Conservation (phyloP, 179 eudicot genomes). For the Spinacia oleracea region DNA sequence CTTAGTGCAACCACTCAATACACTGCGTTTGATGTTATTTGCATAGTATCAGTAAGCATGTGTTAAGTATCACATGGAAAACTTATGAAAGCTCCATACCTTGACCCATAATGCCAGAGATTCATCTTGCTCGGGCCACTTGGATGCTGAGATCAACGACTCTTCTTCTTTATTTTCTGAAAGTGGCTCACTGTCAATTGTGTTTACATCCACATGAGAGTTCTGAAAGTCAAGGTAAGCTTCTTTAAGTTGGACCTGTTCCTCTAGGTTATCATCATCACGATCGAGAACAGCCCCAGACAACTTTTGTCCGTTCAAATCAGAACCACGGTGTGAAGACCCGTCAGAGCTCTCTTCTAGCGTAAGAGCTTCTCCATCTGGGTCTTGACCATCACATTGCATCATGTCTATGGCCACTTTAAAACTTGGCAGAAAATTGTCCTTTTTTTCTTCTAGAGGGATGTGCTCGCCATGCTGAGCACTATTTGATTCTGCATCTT, state of each 20-base stretch:
- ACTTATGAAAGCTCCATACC: constrained; percentile 43
- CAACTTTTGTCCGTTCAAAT: constrained; percentile 40
- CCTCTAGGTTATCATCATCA: constrained; percentile 47
- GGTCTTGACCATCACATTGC: constrained; percentile 36
- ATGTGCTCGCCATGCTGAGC: constrained; percentile 35
- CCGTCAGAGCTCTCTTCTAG: constrained; percentile 37
- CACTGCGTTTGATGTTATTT: neutral
- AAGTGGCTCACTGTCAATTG: constrained; percentile 51
- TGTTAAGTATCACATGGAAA: constrained; percentile 1
- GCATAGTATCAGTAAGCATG: neutral
- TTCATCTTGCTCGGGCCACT: constrained; percentile 67
- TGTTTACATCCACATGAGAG: constrained; percentile 48
- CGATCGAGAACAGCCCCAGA: constrained; percentile 47
- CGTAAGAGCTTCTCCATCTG: constrained; percentile 33
- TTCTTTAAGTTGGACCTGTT: constrained; percentile 38
- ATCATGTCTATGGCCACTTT: constrained; percentile 34
- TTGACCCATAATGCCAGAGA: constrained; percentile 92
- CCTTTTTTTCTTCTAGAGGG: constrained; percentile 35
- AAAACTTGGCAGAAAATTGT: constrained; percentile 32
- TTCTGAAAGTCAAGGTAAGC: constrained; percentile 54
- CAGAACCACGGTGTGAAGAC: constrained; percentile 41
- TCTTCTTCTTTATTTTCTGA: constrained; percentile 45
- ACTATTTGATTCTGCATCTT: constrained; percentile 42
- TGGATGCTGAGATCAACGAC: constrained; percentile 38
- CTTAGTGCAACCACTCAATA: neutral